Base-by-base conservation (phyloP, 306 rosid species). In the Rosa rugosa region DNA sequence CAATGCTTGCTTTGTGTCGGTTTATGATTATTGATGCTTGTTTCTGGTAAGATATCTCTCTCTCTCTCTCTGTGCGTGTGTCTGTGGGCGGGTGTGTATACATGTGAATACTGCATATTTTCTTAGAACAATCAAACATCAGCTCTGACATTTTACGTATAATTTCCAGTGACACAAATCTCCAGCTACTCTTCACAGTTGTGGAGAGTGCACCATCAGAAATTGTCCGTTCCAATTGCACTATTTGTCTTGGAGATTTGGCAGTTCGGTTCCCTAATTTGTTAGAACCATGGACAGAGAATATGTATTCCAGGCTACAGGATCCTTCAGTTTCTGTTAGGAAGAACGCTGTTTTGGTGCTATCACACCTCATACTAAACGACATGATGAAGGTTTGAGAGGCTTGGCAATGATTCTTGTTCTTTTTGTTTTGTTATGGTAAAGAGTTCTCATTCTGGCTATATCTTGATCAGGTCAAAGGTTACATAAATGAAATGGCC, bases 261-360 rank as follows among this genome's bases (percentile, higher is more conserved):
- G 95, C 97, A 68, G 99, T 91, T 70, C 93, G 97, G 87, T 94
- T 94, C 83, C 97, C 99, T 80, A 94, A 94, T 87, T 85, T 92
- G 66, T 84, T 94, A 81, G 99, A 94, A 81, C 97, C 97, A 64
- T 94, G 99, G 99, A 94, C 97, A 5, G 99, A 92, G 82, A 88
- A 89, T 73, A 92, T 94, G 99, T 94, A 94, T 85, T 85, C 91
- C 50, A 92, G 99, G 77, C 83, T 94, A 77, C 75, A 73, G 59
- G 99, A 94, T 79, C 82, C 89, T 80, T 91, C 91, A 53, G 87
- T 70, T 82, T 90, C 97, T 74, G 99, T 92, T 56, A 84, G 97
- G 90, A 94, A 94, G 90, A 94, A 94, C 79, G 97, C 97, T 73
- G 97, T 94, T 71, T 84, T 94, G 89, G 99, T 94, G 87, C 99